Percentiles rank a stretch among this genome's conserved stretches.
These are phyloP conservation scores for Botrytis porri DNA, from an alignment of 2,329 filamentous ascomycete genomes.

Conservation along the genomic window DNA sequence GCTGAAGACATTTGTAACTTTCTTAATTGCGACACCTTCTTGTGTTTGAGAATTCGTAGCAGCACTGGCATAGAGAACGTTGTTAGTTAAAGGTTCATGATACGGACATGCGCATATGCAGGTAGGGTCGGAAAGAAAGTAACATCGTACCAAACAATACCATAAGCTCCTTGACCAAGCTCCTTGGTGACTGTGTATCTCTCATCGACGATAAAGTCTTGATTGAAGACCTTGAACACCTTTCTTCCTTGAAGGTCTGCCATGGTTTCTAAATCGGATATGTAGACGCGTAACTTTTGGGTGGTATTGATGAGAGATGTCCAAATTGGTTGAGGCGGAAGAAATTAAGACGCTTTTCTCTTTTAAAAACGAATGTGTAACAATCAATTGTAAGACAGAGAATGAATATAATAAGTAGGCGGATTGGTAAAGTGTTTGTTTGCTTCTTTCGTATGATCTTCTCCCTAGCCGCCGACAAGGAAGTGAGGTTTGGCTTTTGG, in stretches of 20 bases:
- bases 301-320: not conserved
- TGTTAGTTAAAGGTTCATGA: slow-evolving; percentile 33
- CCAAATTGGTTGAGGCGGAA: not conserved
- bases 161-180: slow-evolving; percentile 95
- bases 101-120: slow-evolving; percentile 18
- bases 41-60: slow-evolving; percentile 87
- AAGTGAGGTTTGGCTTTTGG: slow-evolving; percentile 10
- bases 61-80: slow-evolving; percentile 55
- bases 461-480: slow-evolving; percentile 19
- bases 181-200: slow-evolving; percentile 99
- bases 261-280: slow-evolving; percentile 33
- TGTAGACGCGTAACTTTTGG: not conserved
- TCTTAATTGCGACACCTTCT: slow-evolving; percentile 97
- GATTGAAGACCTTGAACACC: slow-evolving; percentile 99
- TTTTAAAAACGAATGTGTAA: not conserved
- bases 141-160: slow-evolving; percentile 83
- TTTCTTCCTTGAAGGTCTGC: slow-evolving; percentile 61
- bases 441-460: not conserved
- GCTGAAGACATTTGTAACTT: slow-evolving; percentile 99
- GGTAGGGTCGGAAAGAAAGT: slow-evolving; percentile 23
- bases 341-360: not conserved
- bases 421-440: not conserved
- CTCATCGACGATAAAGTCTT: slow-evolving; percentile 98
- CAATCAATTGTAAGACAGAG: slow-evolving; percentile 2
- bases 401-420: slow-evolving; percentile 16